These are phyloP conservation scores for Dovyalis caffra DNA, from an alignment of 345 rosid genomes.

Conservation along the genomic window DNA sequence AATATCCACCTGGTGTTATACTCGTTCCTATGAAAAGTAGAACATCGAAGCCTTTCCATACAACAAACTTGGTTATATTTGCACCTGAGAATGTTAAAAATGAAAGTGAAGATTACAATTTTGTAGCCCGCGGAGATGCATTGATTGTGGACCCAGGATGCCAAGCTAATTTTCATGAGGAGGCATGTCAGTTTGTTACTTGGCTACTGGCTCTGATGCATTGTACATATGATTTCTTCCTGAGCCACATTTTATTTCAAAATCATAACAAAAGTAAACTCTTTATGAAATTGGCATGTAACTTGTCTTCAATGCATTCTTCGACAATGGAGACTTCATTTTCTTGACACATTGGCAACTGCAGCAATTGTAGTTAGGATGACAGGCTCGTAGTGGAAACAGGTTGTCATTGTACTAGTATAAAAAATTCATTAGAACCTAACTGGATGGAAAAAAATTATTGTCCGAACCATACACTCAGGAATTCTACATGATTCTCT, in stretches of 20 bases:
- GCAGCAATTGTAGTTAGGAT: neutral
- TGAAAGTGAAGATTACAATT: slow-evolving; percentile 29
- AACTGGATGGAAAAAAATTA: neutral
- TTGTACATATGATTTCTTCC: slow-evolving; percentile 9
- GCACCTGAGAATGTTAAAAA: slow-evolving; percentile 45
- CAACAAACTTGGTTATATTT: slow-evolving; percentile 77
- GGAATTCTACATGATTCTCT: neutral
- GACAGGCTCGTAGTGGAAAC: neutral
- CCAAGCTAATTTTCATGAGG: slow-evolving; percentile 42
- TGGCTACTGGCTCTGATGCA: neutral
- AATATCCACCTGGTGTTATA: slow-evolving; percentile 83
- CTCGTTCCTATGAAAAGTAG: slow-evolving; percentile 77
- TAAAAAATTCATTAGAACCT: neutral
- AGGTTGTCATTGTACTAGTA: too few relatives aligned
- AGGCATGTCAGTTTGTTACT: slow-evolving; percentile 42
- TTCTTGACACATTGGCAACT: neutral
- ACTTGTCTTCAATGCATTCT: neutral
- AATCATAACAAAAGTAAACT: neutral
- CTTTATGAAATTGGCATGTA: neutral
- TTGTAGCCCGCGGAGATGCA: slow-evolving; percentile 67
- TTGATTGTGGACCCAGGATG: slow-evolving; percentile 91
- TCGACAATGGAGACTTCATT: neutral
- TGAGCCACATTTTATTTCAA: neutral
- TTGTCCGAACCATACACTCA: neutral
- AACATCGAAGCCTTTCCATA: slow-evolving; percentile 66